Evolutionary conservation across 129 eudicot genomes (phyloP).

Genomic region (Flaveria robusta): DNA sequence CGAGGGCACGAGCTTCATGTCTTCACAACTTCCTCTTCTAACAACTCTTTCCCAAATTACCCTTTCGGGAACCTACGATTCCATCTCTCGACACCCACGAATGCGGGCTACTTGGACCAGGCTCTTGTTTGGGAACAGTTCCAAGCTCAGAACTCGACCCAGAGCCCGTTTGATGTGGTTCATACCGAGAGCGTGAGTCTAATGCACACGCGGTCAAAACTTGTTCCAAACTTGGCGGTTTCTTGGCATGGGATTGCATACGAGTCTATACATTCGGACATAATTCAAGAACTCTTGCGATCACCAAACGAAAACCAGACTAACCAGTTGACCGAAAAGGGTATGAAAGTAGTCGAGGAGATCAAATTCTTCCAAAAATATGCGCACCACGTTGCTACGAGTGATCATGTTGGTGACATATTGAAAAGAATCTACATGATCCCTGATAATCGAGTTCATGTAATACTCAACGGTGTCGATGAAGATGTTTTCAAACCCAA

Average conservation of each 20-base stretch:
- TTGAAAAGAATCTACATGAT: constrained; percentile 74
- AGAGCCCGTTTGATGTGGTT: constrained; percentile 57
- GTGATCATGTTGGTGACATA: constrained; percentile 71
- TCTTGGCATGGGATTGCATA: constrained; percentile 87
- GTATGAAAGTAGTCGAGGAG: constrained; percentile 57
- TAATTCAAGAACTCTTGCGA: constrained; percentile 64
- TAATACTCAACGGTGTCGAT: constrained; percentile 72
- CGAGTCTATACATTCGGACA: constrained; percentile 71
- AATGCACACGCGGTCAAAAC: constrained; percentile 53
- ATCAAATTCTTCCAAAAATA: constrained; percentile 58
- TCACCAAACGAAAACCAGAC: constrained; percentile 38
- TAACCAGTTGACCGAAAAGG: constrained; percentile 37
- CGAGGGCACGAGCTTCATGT: constrained; percentile 74
- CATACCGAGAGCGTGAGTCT: constrained; percentile 80
- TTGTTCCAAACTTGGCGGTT: constrained; percentile 54
- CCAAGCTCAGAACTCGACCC: constrained; percentile 45
- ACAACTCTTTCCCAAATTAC: constrained; percentile 48
- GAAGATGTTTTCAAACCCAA: constrained; percentile 60
- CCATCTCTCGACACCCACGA: constrained; percentile 60
- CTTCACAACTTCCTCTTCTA: constrained; percentile 60
- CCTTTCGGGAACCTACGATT: constrained; percentile 44
- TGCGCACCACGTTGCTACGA: constrained; percentile 78
- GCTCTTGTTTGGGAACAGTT: constrained; percentile 63
- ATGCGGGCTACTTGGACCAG: constrained; percentile 65
- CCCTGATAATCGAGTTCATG: constrained; percentile 67